Evolutionary conservation across 2,329 filamentous ascomycete species (phyloP).

Genomic region (Trichophyton simii): DNA sequence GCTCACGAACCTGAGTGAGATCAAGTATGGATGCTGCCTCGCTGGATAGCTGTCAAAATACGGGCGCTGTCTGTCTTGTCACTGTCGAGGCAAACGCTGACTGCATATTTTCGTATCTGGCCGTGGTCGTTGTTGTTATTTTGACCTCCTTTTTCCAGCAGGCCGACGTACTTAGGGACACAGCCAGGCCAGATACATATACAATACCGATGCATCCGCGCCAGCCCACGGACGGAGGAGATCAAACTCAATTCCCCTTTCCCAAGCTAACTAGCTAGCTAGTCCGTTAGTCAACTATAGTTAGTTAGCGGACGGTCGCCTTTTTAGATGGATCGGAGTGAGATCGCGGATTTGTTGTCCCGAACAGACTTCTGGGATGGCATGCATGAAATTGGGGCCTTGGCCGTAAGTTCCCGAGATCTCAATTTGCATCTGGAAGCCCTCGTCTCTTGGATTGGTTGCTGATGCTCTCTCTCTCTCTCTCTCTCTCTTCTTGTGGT

Average conservation of each 20-base stretch:
- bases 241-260: conserved; percentile 3
- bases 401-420: background rate
- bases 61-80: too few species aligned
- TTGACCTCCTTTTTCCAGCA: background rate
- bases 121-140: background rate
- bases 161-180: background rate
- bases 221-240: background rate
- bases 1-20: background rate
- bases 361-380: background rate
- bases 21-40: background rate
- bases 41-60: background rate
- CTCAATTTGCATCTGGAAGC: background rate
- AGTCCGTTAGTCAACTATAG: background rate
- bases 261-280: background rate
- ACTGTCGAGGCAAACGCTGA: background rate
- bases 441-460: background rate
- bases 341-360: background rate
- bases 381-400: conserved; percentile 1
- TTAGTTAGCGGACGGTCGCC: too few species aligned
- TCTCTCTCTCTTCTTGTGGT: too few species aligned
- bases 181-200: background rate
- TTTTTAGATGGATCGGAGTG: background rate
- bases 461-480: background rate
- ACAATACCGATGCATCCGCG: background rate
- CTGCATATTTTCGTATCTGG: background rate